Conservation (phyloP, 208 protist species). For the Trypanosoma cruzi region DNA sequence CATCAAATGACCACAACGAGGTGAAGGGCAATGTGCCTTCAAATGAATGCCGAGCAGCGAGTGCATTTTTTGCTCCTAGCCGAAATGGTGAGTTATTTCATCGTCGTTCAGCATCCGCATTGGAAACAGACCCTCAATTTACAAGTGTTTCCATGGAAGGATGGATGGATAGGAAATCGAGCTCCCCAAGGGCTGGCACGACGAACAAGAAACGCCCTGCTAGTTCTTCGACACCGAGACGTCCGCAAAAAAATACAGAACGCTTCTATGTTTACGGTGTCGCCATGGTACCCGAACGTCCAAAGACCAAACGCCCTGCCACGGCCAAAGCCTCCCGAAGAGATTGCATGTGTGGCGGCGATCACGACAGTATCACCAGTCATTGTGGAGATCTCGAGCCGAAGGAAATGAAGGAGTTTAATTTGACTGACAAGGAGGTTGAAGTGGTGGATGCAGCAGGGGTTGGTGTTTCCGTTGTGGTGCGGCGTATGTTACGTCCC, state of each 20-base stretch:
- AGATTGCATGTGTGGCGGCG: neutral
- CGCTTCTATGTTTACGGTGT: slow-evolving; percentile 12
- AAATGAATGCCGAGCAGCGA: neutral
- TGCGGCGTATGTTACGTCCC: slow-evolving; percentile 8
- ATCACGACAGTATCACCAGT: neutral
- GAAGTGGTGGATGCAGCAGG: slow-evolving; percentile 7
- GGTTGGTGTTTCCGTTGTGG: neutral
- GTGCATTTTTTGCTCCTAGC: no score
- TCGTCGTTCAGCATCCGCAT: neutral
- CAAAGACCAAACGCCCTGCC: neutral
- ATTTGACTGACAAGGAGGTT: neutral
- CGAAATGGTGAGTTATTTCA: no score
- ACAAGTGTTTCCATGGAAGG: neutral
- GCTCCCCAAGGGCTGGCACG: neutral
- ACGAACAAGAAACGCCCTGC: neutral
- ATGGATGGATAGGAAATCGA: neutral
- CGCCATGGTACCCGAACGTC: neutral
- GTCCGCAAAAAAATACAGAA: neutral
- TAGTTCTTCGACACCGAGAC: neutral
- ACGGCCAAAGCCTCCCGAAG: neutral
- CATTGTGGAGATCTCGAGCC: neutral
- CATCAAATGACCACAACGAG: neutral
- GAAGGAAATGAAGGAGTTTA: neutral
- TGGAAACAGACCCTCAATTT: neutral
- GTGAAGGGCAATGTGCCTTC: neutral